Evolutionary conservation across 371 early-diverging fungal species (phyloP), one percentile per base, ranked within the genome.

Genomic region (Mucor ambiguus): DNA sequence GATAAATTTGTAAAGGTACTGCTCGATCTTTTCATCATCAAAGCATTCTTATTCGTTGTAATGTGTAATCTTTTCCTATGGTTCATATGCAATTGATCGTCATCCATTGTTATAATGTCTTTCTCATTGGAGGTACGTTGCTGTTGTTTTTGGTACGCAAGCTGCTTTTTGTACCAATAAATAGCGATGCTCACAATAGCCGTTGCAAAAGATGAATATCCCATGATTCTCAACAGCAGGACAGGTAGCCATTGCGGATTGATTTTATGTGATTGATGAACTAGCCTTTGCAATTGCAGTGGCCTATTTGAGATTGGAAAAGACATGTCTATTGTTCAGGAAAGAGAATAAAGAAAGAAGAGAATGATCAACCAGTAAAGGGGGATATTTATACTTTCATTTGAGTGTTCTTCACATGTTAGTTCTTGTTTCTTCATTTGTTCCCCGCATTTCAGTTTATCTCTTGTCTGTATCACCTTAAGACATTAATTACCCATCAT

Each of bases 161-260:
- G 18, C 9, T 56, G 37, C 16, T 62, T 66, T 20, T 63, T 66
- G 32, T 70, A 70, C 54, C 62, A 66, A 37, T 70, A 66, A 38
- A 70, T 12, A 20, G 58, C 24, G 2, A 70, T 61, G 33, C 71
- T 62, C 20, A 70, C 26, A 20, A 70, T 38, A 29, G 71, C 69
- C 22, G 69, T 60, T 28, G 57, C 60, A 33, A 70, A 63, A 20
- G 71, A 70, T 30, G 71, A 66, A 41, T 66, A 66, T 3, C 71
- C 71, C 62, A 66, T 57, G 16, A 58, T 24, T 33, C 46, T 66
- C 20, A 66, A 12, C 22, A 68, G 20, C 29, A 58, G 24, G 2
- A 55, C 33, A 54, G 64, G 56, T n/a, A 58, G 9, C 52, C 60
- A 52, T 43, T 66, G 59, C 12, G 48, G 35, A 16, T 49, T 57